A percentile compares a stretch with the other conserved stretches of the same genome.
Evolutionary conservation across 805 yeast genomes (phyloP).

Genomic region (Kockiozyma suomiensis): DNA sequence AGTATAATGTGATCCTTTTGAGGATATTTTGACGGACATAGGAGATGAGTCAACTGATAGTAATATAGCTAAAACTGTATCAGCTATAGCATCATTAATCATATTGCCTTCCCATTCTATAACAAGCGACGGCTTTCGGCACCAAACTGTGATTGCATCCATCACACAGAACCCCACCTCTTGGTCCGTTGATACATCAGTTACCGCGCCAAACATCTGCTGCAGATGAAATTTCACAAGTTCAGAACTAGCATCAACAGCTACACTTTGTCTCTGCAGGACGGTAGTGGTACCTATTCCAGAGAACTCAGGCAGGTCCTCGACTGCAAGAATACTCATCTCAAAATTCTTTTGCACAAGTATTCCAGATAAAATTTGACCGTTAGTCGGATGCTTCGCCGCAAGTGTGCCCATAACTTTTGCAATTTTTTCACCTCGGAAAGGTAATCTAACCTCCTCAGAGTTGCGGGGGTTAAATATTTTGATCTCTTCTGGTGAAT

Average conservation of each 20-base stretch:
- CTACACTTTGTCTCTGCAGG: conserved; percentile 76
- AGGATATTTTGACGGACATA: conserved; percentile 74
- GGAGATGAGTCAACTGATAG: conserved; percentile 93
- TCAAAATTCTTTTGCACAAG: conserved; percentile 90
- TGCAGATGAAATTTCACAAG: conserved; percentile 85
- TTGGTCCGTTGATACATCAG: conserved; percentile 58
- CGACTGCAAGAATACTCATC: conserved; percentile 75
- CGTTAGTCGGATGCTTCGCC: conserved; percentile 51
- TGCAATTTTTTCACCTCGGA: conserved; percentile 83
- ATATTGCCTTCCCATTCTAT: conserved; percentile 91
- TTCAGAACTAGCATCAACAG: conserved; percentile 77
- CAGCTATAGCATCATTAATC: conserved; percentile 91
- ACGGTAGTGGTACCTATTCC: conserved; percentile 83
- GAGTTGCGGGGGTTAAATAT: conserved; percentile 93
- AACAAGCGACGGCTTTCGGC: conserved; percentile 48
- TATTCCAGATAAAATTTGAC: conserved; percentile 70
- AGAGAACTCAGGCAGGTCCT: conserved; percentile 86
- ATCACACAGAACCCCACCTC: conserved; percentile 42
- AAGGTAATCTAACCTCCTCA: conserved; percentile 71
- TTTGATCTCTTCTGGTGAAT: conserved; percentile 85
- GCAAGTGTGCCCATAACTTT: conserved; percentile 67
- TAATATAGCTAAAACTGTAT: conserved; percentile 84
- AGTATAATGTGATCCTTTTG: conserved; percentile 32
- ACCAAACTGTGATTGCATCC: conserved; percentile 58
- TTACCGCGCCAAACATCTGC: conserved; percentile 91